These are phyloP conservation scores for Ziziphus jujuba DNA, from an alignment of 306 rosid genomes.

Conservation along the genomic window DNA sequence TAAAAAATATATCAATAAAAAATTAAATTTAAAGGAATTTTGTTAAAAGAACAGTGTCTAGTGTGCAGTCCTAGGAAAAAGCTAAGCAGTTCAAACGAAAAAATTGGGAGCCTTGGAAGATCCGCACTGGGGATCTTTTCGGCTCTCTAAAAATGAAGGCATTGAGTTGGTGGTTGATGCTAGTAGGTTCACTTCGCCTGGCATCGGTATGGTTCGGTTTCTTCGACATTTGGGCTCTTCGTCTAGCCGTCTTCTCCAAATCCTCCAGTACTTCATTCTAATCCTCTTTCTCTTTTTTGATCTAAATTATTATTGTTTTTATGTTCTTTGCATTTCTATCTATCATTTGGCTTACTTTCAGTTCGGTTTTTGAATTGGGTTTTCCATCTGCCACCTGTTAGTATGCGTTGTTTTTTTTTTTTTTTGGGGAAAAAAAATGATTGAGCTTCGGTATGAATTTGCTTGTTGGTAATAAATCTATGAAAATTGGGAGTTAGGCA, in stretches of 20 bases:
- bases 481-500: too few relatives aligned
- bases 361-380: not conserved
- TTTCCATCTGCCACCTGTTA: not conserved
- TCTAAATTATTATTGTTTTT: not conserved
- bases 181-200: conserved; percentile 77
- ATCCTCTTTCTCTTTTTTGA: not conserved
- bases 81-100: too few relatives aligned
- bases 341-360: not conserved
- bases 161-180: conserved; percentile 84
- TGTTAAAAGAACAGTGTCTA: too few relatives aligned
- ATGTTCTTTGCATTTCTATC: not conserved
- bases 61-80: too few relatives aligned
- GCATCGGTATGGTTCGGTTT: conserved; percentile 98
- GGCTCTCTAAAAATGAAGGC: conserved; percentile 49
- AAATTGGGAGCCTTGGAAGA: too few relatives aligned
- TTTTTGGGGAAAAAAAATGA: too few relatives aligned
- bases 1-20: too few relatives aligned
- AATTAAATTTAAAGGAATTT: too few relatives aligned
- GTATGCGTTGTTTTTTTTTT: too few relatives aligned
- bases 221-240: conserved; percentile 87
- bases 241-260: conserved; percentile 76
- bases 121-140: too few relatives aligned
- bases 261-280: conserved; percentile 42
- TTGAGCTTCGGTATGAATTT: too few relatives aligned
- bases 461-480: too few relatives aligned